A percentile compares a stretch with the other conserved stretches of the same genome.
phyloP scores from a whole-genome alignment of 495 filamentous ascomycete genomes.

The Penicillium waksmanii region DNA sequence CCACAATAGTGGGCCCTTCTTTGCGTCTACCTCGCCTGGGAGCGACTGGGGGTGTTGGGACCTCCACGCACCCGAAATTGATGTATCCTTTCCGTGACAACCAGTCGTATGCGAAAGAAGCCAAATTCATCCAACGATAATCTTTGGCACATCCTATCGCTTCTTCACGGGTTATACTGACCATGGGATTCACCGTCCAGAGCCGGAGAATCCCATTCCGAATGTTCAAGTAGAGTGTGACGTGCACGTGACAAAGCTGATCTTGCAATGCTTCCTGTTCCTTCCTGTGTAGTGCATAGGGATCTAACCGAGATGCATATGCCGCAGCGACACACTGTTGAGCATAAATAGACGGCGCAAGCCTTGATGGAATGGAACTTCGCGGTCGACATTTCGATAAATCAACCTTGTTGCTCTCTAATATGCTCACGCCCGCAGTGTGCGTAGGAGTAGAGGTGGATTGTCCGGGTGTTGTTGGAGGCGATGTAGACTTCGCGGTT shows the following conservation, averaged over 20 bases:
- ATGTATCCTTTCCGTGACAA: conserved; percentile 89
- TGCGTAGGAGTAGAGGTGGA: conserved; percentile 22
- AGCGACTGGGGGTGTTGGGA: conserved; percentile 46
- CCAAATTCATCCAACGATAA: conserved; percentile 86
- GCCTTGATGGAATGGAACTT: conserved; percentile 77
- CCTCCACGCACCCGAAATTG: conserved; percentile 90
- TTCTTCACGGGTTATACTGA: conserved; percentile 83
- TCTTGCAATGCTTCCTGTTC: conserved; percentile 81
- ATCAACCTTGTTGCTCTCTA: conserved; percentile 28
- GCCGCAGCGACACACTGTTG: conserved; percentile 87
- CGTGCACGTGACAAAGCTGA: conserved; percentile 83
- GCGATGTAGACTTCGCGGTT: conserved; percentile 36
- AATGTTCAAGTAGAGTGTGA: conserved; percentile 96
- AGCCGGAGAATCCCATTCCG: conserved; percentile 91
- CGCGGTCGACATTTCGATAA: conserved; percentile 57
- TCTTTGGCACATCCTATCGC: conserved; percentile 92
- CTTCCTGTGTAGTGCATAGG: conserved; percentile 82
- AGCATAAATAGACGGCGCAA: conserved; percentile 75
- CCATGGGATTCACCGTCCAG: conserved; percentile 88
- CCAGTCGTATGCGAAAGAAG: conserved; percentile 90
- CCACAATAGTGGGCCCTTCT: conserved; percentile 66
- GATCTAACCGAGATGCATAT: conserved; percentile 85
- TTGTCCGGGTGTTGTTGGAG: conserved; percentile 27
- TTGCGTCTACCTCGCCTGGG: conserved; percentile 53
- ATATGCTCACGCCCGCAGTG: conserved; percentile 14